Evolutionary conservation across 1,284 basidiomycete species (phyloP).

Genomic region (Cryptococcus depauperatus): DNA sequence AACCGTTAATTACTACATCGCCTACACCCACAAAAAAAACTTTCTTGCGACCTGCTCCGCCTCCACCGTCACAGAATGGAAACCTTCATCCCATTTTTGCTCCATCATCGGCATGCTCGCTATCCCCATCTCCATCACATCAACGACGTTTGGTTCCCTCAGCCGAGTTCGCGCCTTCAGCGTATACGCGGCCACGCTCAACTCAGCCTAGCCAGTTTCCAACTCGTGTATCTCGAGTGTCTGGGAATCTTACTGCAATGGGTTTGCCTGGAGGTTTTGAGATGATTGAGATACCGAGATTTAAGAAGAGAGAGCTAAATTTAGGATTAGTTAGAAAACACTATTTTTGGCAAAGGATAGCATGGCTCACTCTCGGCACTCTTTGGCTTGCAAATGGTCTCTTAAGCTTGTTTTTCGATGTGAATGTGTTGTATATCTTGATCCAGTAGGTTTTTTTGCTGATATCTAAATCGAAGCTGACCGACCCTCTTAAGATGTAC

Average conservation of each 20-base stretch:
- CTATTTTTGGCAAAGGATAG: slow-evolving; percentile 13
- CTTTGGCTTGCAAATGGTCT: slow-evolving; percentile 21
- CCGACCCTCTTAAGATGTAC: slow-evolving; percentile 18
- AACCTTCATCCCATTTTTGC: slow-evolving; percentile 11
- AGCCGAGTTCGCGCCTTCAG: neutral
- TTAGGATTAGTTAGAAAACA: slow-evolving; percentile 22
- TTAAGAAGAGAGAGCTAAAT: slow-evolving; percentile 35
- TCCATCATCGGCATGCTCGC: slow-evolving; percentile 1
- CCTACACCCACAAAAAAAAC: slow-evolving; percentile 9
- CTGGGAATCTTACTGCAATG: neutral
- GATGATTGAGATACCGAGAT: slow-evolving; percentile 37
- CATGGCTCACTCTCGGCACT: slow-evolving; percentile 24
- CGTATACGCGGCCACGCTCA: too few relatives aligned
- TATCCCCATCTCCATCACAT: slow-evolving; percentile 10
- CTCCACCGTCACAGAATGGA: slow-evolving; percentile 1
- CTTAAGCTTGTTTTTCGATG: slow-evolving; percentile 32
- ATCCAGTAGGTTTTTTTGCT: slow-evolving; percentile 18
- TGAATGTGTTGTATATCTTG: slow-evolving; percentile 31
- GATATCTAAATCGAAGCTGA: neutral
- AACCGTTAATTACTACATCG: too few relatives aligned
- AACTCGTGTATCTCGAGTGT: neutral
- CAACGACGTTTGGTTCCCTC: neutral
- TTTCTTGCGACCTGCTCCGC: slow-evolving; percentile 13
- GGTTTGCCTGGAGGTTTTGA: slow-evolving; percentile 8
- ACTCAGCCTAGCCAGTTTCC: too few relatives aligned